Conservation (phyloP, 345 rosid species). For the Psidium guajava region DNA sequence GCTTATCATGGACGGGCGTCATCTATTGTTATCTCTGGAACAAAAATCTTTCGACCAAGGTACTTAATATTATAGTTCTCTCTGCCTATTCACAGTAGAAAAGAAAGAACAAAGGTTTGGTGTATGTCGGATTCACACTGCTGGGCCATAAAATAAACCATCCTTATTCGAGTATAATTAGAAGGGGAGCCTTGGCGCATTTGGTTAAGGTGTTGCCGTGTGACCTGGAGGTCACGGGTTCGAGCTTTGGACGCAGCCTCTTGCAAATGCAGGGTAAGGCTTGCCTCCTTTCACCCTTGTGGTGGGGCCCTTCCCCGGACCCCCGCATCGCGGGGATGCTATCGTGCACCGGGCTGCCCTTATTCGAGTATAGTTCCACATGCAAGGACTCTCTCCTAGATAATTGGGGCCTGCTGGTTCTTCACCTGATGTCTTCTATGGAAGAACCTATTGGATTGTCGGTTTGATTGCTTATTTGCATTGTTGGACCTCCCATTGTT, state of each 20-base stretch:
- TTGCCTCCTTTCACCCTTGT: too few species aligned
- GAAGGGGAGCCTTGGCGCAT: too few species aligned
- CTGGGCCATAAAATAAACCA: neutral
- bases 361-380: neutral
- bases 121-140: neutral
- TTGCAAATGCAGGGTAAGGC: too few species aligned
- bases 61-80: neutral
- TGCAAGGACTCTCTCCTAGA: neutral
- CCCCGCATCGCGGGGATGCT: too few species aligned
- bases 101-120: neutral
- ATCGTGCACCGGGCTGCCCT: too few species aligned
- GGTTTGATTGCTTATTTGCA: neutral
- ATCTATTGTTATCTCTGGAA: conserved; percentile 85
- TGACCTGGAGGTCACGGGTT: too few species aligned
- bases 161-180: neutral
- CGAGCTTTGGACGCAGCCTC: too few species aligned
- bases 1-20: conserved; percentile 98
- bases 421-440: neutral
- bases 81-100: neutral
- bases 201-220: too few species aligned
- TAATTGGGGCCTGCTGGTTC: neutral
- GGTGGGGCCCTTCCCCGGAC: too few species aligned
- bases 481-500: neutral
- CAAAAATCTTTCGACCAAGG: conserved; percentile 81
- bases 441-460: neutral